Conservation (phyloP, 2,329 filamentous ascomycete species). For the Myriosclerotinia curreyana region DNA sequence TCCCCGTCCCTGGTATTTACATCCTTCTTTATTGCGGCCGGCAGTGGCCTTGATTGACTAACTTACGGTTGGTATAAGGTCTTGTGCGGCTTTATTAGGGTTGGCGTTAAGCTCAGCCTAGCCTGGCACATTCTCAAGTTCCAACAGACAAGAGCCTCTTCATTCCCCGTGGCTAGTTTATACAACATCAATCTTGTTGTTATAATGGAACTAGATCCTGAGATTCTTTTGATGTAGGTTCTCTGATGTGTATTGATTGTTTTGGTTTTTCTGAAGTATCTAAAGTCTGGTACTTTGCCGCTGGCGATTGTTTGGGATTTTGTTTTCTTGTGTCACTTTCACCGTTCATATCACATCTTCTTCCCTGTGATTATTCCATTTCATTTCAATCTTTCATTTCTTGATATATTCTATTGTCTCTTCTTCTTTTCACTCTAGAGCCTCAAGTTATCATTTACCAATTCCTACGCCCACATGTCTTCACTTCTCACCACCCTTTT, state of each 20-base stretch:
- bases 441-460: no score
- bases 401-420: no score
- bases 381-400: no score
- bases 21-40: neutral
- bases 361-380: no score
- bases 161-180: neutral
- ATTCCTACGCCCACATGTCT: no score
- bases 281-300: conserved; percentile 9
- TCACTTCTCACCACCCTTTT: no score
- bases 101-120: conserved; percentile 14
- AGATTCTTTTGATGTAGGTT: neutral
- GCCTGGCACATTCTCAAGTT: neutral
- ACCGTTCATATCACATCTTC: no score
- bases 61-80: neutral
- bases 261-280: neutral
- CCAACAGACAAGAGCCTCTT: neutral
- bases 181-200: neutral
- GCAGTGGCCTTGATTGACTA: neutral
- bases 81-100: neutral
- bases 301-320: neutral
- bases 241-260: neutral
- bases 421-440: no score
- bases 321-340: no score
- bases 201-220: no score
- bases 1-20: no score